A percentile compares a stretch with the other conserved stretches of the same genome.
Conservation (phyloP, 257 asterid species). For the Solanum sitiens region DNA sequence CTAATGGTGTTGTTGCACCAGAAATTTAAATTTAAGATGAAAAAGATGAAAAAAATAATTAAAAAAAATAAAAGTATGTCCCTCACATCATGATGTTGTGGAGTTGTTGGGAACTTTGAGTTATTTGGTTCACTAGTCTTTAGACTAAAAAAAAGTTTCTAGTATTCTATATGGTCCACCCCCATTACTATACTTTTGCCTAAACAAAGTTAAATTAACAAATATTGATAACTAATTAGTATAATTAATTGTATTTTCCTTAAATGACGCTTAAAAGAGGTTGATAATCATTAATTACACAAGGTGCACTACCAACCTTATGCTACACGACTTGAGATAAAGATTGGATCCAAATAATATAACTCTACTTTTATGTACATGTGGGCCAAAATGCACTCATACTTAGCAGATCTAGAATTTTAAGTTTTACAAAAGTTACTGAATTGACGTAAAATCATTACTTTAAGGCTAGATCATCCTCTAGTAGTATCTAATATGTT, state of each 20-base stretch:
- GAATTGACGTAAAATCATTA: not conserved
- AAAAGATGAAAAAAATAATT: not conserved
- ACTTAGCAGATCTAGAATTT: not conserved
- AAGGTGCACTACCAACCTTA: not conserved
- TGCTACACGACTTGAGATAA: not conserved
- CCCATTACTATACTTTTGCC: not conserved
- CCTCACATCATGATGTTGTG: conserved; percentile 26
- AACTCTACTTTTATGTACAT: not conserved
- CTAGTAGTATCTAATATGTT: not conserved
- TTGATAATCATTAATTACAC: not conserved
- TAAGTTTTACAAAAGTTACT: not conserved
- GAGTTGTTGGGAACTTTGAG: conserved; percentile 1
- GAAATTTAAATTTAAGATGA: conserved; percentile 1
- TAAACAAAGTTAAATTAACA: not conserved
- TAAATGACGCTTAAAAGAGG: not conserved
- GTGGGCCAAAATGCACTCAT: not conserved
- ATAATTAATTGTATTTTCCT: conserved; percentile 1
- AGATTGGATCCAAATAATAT: not conserved
- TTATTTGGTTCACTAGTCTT: not conserved
- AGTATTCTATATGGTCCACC: not conserved
- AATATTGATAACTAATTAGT: not conserved
- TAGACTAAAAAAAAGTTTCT: not conserved
- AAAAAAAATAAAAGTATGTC: conserved; percentile 1
- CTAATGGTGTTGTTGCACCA: conserved; percentile 7
- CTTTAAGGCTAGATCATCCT: not conserved